Percentiles rank a stretch among this genome's conserved stretches.
Conservation (phyloP, 495 filamentous ascomycete genomes). For the Chlorociboria aeruginascens region DNA sequence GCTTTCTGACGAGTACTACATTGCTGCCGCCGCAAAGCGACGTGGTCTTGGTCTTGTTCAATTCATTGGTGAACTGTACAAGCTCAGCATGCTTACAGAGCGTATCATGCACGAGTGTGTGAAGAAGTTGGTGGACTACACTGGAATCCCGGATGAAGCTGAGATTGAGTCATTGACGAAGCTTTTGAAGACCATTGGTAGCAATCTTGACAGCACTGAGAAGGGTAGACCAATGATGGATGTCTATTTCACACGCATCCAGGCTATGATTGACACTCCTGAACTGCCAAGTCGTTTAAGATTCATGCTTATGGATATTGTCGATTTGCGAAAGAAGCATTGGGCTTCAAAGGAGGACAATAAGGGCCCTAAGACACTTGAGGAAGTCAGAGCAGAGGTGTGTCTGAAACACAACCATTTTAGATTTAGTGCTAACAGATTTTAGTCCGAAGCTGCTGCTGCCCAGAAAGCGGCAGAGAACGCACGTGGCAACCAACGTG, state of each 20-base stretch:
- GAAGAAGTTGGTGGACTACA: conserved; percentile 89
- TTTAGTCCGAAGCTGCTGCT: conserved; percentile 50
- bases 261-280: conserved; percentile 60
- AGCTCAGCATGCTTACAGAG: conserved; percentile 94
- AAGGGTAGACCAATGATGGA: conserved; percentile 78
- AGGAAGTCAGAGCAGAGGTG: conserved; percentile 80
- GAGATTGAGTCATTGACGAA: conserved; percentile 92
- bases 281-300: conserved; percentile 73
- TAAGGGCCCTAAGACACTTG: conserved; percentile 94
- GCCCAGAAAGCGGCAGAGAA: conserved; percentile 55
- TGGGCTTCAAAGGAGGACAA: conserved; percentile 80
- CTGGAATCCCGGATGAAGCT: conserved; percentile 85
- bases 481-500: conserved; percentile 46
- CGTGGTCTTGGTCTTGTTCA: conserved; percentile 95
- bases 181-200: conserved; percentile 82
- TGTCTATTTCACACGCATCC: conserved; percentile 85
- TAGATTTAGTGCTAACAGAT: conserved; percentile 11
- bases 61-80: conserved; percentile 99
- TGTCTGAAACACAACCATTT: conserved; percentile 14
- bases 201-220: conserved; percentile 67
- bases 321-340: conserved; percentile 61
- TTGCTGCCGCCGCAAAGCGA: conserved; percentile 89
- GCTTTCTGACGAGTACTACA: conserved; percentile 95
- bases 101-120: conserved; percentile 99
- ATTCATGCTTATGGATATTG: conserved; percentile 94